Base-by-base conservation (phyloP, 208 protist genomes). In the Acanthamoeba healyi region DNA sequence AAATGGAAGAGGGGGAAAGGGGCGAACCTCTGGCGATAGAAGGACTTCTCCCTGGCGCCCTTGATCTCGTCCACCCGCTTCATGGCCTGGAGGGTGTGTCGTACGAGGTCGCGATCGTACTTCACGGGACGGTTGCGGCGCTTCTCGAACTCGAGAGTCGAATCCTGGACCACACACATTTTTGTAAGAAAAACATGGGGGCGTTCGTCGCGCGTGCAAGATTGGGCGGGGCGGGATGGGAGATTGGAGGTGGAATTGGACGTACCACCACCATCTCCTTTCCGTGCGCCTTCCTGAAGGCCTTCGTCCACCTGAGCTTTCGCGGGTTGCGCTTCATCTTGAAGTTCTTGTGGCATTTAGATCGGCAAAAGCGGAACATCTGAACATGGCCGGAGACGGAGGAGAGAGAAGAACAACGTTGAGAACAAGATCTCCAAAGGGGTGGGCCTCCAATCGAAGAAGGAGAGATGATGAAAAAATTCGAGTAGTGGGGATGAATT, bases 231-330 rank as follows among this genome's bases (percentile, higher is more conserved):
- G 24, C 82, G 49, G 82, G 56, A 54, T 38, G 38, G 29, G 67
- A 34, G 0, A 86, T 36, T 42, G 36, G 0, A 79, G 10, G 34
- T 65, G 42, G 22, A 42, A 46, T 89, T 1, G 51, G 19, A 95
- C 96, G 63, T 88, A 97, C 96, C 51, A 99, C 96, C 24, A 98
- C 95, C 77, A 99, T 98, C 96, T 99, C 99, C 97, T 99, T 99
- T 38, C 99, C 99, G 86, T 98, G 97, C 0, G 98, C 96, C 95
- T 98, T 99, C 54, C 99, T 97, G 97, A 99, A 99, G 44, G 99
- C 99, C 97, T 99, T 99, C 34, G 99, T 99, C 99, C 99, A 99
- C 93, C 98, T 97, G 29, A 99, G 96, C 96, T 99, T 99, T 95
- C 99, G 98, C 58, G 99, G 99, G 95, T 99, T 99, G 92, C 98